phyloP scores from a whole-genome alignment of 169 alveolate genomes.

The Cryptosporidium meleagridis region DNA sequence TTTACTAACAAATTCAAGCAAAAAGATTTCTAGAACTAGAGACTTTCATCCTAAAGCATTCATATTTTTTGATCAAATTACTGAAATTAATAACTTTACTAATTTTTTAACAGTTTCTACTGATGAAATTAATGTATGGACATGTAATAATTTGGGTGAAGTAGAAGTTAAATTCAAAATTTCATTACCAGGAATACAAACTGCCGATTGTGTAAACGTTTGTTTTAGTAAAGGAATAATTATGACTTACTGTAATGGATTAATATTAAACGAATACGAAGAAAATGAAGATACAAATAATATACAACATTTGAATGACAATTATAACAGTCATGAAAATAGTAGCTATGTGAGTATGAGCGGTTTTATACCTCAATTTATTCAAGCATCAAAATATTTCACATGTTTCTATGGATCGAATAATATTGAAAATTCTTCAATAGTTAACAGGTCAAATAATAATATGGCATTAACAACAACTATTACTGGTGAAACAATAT shows the following conservation, averaged over 20 bases:
- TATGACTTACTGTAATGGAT: constrained; percentile 63
- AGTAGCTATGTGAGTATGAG: not conserved
- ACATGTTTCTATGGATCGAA: not conserved
- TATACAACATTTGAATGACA: not conserved
- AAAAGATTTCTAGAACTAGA: constrained; percentile 52
- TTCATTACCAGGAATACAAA: constrained; percentile 66
- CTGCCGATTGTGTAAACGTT: constrained; percentile 74
- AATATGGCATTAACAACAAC: constrained; percentile 9
- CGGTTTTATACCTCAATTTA: constrained; percentile 46
- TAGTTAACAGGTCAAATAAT: not conserved
- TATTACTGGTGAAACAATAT: constrained; percentile 10
- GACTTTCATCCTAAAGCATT: constrained; percentile 74
- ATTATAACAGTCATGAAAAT: not conserved
- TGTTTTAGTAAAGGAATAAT: constrained; percentile 65
- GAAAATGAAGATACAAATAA: constrained; percentile 13
- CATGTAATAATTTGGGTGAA: constrained; percentile 59
- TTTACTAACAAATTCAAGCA: constrained; percentile 31
- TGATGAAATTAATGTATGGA: constrained; percentile 67
- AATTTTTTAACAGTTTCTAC: constrained; percentile 56
- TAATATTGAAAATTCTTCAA: not conserved
- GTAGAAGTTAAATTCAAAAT: constrained; percentile 58
- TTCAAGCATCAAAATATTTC: constrained; percentile 68
- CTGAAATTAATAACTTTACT: constrained; percentile 47
- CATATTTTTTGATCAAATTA: constrained; percentile 66
- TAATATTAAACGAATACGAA: not conserved